Conservation (phyloP, 192 early-diverging fungal genomes). For the Linderina pennispora region DNA sequence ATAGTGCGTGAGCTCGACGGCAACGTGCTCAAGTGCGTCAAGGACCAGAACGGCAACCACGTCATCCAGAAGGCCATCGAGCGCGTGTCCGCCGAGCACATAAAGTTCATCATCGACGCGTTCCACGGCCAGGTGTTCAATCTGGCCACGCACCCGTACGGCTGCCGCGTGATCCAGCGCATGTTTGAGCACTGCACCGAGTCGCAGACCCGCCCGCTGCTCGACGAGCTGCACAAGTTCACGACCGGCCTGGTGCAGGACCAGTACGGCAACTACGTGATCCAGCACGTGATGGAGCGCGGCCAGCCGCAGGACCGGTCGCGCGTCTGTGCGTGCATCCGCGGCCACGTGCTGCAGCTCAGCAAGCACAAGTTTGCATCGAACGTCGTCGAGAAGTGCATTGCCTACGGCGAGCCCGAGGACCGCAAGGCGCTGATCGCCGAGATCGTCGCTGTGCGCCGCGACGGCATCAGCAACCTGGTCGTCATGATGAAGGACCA, state of each 20-base stretch:
- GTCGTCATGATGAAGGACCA: conserved; percentile 99
- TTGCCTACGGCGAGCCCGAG: conserved; percentile 79
- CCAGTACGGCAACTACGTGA: conserved; percentile 99
- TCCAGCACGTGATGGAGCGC: conserved; percentile 96
- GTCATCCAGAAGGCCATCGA: conserved; percentile 99
- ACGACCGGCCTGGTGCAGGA: conserved; percentile 92
- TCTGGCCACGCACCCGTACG: conserved; percentile 96
- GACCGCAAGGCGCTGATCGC: conserved; percentile 90
- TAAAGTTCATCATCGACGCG: conserved; percentile 94
- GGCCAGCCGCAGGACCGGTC: conserved; percentile 85
- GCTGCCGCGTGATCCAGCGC: conserved; percentile 97
- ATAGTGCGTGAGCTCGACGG: conserved; percentile 92
- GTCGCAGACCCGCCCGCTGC: conserved; percentile 69
- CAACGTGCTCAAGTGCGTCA: conserved; percentile 96
- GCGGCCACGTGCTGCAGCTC: conserved; percentile 85
- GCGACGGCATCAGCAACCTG: conserved; percentile 74
- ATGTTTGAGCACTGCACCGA: conserved; percentile 99
- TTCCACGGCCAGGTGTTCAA: conserved; percentile 96
- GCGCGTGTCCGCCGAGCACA: conserved; percentile 86
- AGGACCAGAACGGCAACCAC: conserved; percentile 99
- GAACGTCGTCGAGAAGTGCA: conserved; percentile 98
- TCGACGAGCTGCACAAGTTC: conserved; percentile 93
- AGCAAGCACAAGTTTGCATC: conserved; percentile 99
- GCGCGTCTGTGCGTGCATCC: conserved; percentile 82
- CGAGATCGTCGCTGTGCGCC: conserved; percentile 79